Evolutionary conservation across 768 basidiomycete species (phyloP).

Genomic region (Boletus coccyginus): DNA sequence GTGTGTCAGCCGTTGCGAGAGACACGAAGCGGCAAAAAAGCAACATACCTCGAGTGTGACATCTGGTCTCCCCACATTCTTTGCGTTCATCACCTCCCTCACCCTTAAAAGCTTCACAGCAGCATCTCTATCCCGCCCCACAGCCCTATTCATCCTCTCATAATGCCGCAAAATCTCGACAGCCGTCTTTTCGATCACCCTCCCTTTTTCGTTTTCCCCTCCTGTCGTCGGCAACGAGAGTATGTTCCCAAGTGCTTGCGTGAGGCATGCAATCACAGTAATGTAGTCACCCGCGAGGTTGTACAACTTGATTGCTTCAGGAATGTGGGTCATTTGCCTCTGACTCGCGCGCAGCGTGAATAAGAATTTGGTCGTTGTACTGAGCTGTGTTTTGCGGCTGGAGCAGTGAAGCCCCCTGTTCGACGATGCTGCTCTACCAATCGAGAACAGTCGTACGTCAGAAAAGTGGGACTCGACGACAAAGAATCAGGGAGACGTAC

Average conservation of each 20-base stretch:
- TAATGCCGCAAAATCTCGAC: slow-evolving; percentile 77
- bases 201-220: slow-evolving; percentile 56
- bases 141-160: slow-evolving; percentile 70
- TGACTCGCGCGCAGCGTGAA: slow-evolving; percentile 77
- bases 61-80: slow-evolving; percentile 69
- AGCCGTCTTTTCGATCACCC: slow-evolving; percentile 69
- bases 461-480: background rate
- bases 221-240: slow-evolving; percentile 58
- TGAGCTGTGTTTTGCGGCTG: slow-evolving; percentile 62
- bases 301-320: slow-evolving; percentile 93
- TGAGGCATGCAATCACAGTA: slow-evolving; percentile 85
- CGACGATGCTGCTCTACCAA: slow-evolving; percentile 77
- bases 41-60: slow-evolving; percentile 73
- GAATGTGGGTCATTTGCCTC: slow-evolving; percentile 80
- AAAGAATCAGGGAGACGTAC: slow-evolving; percentile 45
- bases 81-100: slow-evolving; percentile 76
- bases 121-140: slow-evolving; percentile 71
- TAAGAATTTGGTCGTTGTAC: slow-evolving; percentile 80
- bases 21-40: background rate
- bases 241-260: slow-evolving; percentile 82
- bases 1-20: background rate
- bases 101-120: slow-evolving; percentile 74
- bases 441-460: background rate
- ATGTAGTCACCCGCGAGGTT: slow-evolving; percentile 90
- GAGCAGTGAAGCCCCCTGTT: slow-evolving; percentile 76